These are phyloP conservation scores for Salvia sclarea DNA, from an alignment of 305 asterid genomes.

Conservation along the genomic window DNA sequence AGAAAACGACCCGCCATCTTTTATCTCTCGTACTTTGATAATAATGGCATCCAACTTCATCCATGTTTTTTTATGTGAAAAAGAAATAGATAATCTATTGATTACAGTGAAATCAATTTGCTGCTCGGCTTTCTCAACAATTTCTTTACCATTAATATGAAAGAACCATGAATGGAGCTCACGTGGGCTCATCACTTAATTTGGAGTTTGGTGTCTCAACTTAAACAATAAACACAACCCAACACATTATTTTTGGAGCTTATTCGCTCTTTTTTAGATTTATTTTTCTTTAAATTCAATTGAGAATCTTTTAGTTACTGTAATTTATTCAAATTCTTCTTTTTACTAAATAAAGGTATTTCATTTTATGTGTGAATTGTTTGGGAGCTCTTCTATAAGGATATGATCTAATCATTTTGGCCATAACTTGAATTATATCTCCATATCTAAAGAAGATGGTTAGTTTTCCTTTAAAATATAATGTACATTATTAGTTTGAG, in stretches of 20 bases:
- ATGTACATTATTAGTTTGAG: neutral
- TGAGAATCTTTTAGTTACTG: too few relatives aligned
- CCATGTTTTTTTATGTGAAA: slow-evolving; percentile 17
- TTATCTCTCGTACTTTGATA: slow-evolving; percentile 45
- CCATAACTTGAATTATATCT: too few relatives aligned
- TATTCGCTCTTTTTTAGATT: too few relatives aligned
- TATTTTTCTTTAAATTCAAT: neutral
- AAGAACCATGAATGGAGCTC: slow-evolving; percentile 35
- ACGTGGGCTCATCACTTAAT: slow-evolving; percentile 51
- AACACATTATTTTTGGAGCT: neutral
- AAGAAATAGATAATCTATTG: slow-evolving; percentile 19
- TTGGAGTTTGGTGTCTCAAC: slow-evolving; percentile 17
- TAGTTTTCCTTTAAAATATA: too few relatives aligned
- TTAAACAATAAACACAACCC: neutral
- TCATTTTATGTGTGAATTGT: too few relatives aligned
- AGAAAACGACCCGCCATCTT: slow-evolving; percentile 56
- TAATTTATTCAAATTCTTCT: too few relatives aligned
- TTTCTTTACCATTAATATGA: slow-evolving; percentile 2
- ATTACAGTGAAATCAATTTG: slow-evolving; percentile 24
- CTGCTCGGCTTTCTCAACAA: slow-evolving; percentile 20
- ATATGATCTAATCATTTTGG: too few relatives aligned
- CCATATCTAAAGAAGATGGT: too few relatives aligned
- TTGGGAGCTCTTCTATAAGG: too few relatives aligned
- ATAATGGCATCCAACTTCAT: slow-evolving; percentile 49
- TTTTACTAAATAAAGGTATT: too few relatives aligned